These are phyloP conservation scores for Clitopilus hobsonii DNA, from an alignment of 768 basidiomycete genomes.

Conservation along the genomic window DNA sequence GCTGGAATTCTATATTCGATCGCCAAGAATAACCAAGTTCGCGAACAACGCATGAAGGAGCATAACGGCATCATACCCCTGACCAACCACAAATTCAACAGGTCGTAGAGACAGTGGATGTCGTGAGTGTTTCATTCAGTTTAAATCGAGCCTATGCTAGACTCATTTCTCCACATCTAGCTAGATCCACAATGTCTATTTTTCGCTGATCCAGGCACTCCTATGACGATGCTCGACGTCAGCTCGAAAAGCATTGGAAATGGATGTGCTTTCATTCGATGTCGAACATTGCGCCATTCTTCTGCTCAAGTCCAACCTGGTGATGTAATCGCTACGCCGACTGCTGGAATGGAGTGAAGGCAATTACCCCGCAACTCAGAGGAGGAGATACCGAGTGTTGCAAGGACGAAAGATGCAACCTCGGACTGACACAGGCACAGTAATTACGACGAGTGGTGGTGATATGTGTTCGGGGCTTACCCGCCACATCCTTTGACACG, in stretches of 20 bases:
- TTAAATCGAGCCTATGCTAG: not conserved
- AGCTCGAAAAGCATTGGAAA: not conserved
- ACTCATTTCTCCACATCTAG: not conserved
- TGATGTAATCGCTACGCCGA: not conserved
- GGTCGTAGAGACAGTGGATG: not conserved
- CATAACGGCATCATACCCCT: constrained; percentile 59
- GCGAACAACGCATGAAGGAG: constrained; percentile 49
- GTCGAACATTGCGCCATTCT: not conserved
- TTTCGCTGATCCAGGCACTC: not conserved
- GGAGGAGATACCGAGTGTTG: not conserved
- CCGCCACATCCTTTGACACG: not conserved
- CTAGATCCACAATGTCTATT: not conserved
- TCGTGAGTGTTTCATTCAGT: not conserved
- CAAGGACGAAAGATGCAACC: not conserved
- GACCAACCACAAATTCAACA: constrained; percentile 30
- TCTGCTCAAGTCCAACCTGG: not conserved
- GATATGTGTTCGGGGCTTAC: not conserved
- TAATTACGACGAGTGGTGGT: not conserved
- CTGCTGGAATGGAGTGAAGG: not conserved
- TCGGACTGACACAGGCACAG: not conserved
- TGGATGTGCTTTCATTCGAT: not conserved
- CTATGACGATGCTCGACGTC: not conserved
- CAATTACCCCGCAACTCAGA: not conserved
- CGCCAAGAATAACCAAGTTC: constrained; percentile 89
- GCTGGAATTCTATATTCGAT: constrained; percentile 90